These are phyloP conservation scores for Barnettozyma californica DNA, from an alignment of 805 yeast genomes.

Conservation along the genomic window DNA sequence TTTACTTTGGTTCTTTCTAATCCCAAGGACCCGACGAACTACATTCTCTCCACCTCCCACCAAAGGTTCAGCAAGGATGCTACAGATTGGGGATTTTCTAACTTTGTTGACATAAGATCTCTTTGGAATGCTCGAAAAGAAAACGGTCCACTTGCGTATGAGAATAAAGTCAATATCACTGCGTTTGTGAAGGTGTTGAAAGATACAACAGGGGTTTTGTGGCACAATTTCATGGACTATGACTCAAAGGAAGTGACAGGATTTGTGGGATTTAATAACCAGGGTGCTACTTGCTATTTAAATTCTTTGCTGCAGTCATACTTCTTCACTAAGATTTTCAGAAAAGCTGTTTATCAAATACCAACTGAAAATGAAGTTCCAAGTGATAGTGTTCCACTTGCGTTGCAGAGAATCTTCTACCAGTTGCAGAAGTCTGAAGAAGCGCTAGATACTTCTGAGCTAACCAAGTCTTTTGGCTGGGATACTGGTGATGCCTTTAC, in stretches of 20 bases:
- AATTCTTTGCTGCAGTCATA: slow-evolving; percentile 90
- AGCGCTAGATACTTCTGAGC: slow-evolving; percentile 79
- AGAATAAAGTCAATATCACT: slow-evolving; percentile 62
- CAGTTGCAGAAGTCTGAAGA: slow-evolving; percentile 64
- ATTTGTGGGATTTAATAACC: slow-evolving; percentile 87
- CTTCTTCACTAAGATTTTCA: slow-evolving; percentile 75
- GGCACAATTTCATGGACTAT: slow-evolving; percentile 83
- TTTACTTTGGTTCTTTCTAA: slow-evolving; percentile 83
- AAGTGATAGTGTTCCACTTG: slow-evolving; percentile 64
- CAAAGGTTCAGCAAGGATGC: slow-evolving; percentile 75
- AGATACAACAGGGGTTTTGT: slow-evolving; percentile 90
- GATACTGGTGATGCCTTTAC: slow-evolving; percentile 91
- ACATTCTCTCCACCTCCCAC: slow-evolving; percentile 56
- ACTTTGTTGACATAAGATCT: slow-evolving; percentile 53
- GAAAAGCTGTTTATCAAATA: slow-evolving; percentile 82
- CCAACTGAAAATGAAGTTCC: slow-evolving; percentile 64
- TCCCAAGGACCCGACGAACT: slow-evolving; percentile 62
- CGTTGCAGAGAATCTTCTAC: slow-evolving; percentile 85
- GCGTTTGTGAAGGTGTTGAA: slow-evolving; percentile 72
- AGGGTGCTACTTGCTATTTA: slow-evolving; percentile 97
- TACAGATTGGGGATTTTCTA: slow-evolving; percentile 95
- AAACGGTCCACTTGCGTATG: slow-evolving; percentile 35
- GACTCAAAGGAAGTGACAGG: slow-evolving; percentile 88
- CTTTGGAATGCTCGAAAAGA: slow-evolving; percentile 25
- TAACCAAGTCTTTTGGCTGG: slow-evolving; percentile 96